Evolutionary conservation across 2,329 filamentous ascomycete species (phyloP).

Genomic region (Calonectria honghensis): DNA sequence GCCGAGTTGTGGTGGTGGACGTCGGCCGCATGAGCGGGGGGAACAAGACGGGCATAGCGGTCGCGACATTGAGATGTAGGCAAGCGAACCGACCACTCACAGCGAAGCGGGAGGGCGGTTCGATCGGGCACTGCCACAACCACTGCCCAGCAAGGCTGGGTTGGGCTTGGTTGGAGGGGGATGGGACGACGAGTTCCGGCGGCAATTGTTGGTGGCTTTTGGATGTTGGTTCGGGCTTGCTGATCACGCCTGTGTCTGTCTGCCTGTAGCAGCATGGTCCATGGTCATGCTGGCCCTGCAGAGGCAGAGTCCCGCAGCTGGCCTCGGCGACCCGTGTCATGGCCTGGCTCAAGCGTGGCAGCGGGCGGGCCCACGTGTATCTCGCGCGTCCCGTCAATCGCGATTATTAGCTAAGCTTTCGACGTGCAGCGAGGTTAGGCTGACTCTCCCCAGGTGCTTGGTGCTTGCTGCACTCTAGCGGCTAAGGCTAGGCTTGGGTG

Average conservation of each 20-base stretch:
- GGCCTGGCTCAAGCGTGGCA: neutral
- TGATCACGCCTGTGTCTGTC: neutral
- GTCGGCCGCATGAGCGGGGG: neutral
- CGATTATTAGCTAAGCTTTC: neutral
- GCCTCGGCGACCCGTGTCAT: neutral
- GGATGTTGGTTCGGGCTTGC: neutral
- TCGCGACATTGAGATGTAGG: neutral
- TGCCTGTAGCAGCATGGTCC: neutral
- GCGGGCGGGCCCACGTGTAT: neutral
- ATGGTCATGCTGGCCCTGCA: neutral
- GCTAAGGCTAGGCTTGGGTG: neutral
- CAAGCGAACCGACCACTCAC: neutral
- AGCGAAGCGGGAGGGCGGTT: neutral
- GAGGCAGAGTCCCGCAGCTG: neutral
- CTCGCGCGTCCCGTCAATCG: neutral
- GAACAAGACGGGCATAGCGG: neutral
- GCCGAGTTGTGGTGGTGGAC: too few relatives aligned
- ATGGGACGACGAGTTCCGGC: neutral
- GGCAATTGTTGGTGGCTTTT: neutral
- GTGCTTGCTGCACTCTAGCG: neutral
- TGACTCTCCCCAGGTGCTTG: neutral
- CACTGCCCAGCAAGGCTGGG: neutral
- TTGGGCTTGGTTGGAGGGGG: neutral
- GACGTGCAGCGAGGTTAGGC: neutral
- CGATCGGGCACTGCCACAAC: neutral